Base-by-base conservation (phyloP, 495 filamentous ascomycete genomes). In the Tuber indicum region DNA sequence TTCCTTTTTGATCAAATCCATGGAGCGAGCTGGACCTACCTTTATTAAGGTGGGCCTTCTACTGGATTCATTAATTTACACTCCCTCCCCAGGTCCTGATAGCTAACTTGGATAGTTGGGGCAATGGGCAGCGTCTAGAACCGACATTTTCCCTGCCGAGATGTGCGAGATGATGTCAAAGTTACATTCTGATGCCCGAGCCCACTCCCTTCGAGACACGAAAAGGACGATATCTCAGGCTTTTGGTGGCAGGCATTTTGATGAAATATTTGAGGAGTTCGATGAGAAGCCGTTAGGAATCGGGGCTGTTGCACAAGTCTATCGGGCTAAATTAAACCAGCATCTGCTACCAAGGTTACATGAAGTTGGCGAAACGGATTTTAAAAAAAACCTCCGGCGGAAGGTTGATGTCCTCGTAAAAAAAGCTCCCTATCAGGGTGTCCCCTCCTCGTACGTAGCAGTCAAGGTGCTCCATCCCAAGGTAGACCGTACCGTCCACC, bases 191-290 rank as follows among this genome's bases (percentile, higher is more conserved):
- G 88, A 98, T 83, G 94, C 94, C 0, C 95, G 94, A 0, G 93
- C 96, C 19, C 96, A 99, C 85, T 93, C 94, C 2, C 85, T 99
- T 8, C 86, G 89, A 46, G 88, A 88, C 49, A 98, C 96, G 12
- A 95, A 94, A 83, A 87, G 87, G 70, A 97, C 89, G 39, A 90
- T 99, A 41, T 85, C 86, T 73, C 89, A 89, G 62, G 95, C 96
- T 2, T 99, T 99, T 82, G 89, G 90, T 75, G 92, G 92, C 3
- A 85, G 91, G 49, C 84, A 85, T 3, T 97, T 98, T 73, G 90
- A 93, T 39, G 92, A 97, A 7, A 98, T 99, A 43, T 99, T 99
- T 79, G 94, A 97, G 43, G 96, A 98, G 83, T 99, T 99, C 81
- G 87, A 97, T 39, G 93, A 96, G 84, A 89, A 89, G 74, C 96